Base-by-base conservation (phyloP, 225 moss, liverwort and hornwort species). In the Physcomitrellopsis africana region DNA sequence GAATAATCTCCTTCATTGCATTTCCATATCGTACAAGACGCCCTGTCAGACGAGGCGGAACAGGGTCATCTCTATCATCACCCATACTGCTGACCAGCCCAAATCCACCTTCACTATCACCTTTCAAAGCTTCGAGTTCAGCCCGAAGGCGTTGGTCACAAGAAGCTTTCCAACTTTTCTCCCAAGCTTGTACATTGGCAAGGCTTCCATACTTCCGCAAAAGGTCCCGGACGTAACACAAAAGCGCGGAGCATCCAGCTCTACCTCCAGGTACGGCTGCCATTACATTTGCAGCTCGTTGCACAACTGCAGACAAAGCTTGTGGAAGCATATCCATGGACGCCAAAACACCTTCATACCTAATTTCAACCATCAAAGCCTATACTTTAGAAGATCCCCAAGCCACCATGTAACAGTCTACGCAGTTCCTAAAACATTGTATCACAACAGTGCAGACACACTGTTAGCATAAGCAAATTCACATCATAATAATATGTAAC, bases 311-410 rank as follows among this genome's bases (percentile, higher is more conserved):
- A 60, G 90, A 92, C 81, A 99, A 81, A 60, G 92, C 93, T 76
- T 92, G 92, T 53, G 99, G 99, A 76, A 99, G 89, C 76, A 93
- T 84, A 83, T 99, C 99, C 99, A 99, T 92, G 23, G 99, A 90
- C 57, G 95, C 89, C 73, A 99, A 78, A 23, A 90, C 85, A 70
- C 89, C 86, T 84, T 95, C 99, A 72, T 93, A 95, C 81, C 96
- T 92, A 77, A 72, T 75, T 44, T 47, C 72, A 76, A 67, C 51
- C 65, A 76, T 54, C 61, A 55, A 46, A 76, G 51, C 60, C 44
- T 48, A 48, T n/a, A 7, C 63, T 76, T 67, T 56, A 77, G 51
- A 41, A 64, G 46, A 55, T 60, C 68, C 37, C 52, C 2, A 47
- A 73, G 42, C 37, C 51, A 74, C 44, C 58, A 17, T 57, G 53